phyloP scores from a whole-genome alignment of 331 rosid species.

The Cydonia oblonga region DNA sequence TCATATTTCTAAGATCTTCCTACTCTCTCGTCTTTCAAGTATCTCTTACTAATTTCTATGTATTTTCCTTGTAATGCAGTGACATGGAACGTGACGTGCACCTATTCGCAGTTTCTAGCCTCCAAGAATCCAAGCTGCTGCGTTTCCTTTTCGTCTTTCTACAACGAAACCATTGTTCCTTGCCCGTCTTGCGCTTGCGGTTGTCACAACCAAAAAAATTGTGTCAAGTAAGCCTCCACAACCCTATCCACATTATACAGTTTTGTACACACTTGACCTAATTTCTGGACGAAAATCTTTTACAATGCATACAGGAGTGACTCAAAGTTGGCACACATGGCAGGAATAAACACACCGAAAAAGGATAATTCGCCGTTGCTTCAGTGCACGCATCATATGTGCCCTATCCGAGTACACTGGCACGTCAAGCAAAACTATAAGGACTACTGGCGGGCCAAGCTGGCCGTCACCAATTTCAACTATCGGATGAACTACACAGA shows the following conservation, averaged over 20 bases:
- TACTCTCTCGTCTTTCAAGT: not conserved
- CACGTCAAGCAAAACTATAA: conserved; percentile 60
- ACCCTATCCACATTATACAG: not conserved
- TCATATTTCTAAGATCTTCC: not conserved
- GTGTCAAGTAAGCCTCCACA: conserved; percentile 45
- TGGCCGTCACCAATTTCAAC: conserved; percentile 61
- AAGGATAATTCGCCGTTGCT: conserved; percentile 52
- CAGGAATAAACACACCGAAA: conserved; percentile 21
- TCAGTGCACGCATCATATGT: conserved; percentile 75
- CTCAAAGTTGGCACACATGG: conserved; percentile 39
- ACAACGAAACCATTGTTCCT: conserved; percentile 51
- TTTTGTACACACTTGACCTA: not conserved
- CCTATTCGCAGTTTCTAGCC: conserved; percentile 64
- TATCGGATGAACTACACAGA: conserved; percentile 49
- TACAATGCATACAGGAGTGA: conserved; percentile 30
- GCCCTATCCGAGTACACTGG: conserved; percentile 77
- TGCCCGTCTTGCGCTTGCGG: conserved; percentile 78
- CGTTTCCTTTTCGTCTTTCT: conserved; percentile 60
- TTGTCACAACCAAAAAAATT: conserved; percentile 43
- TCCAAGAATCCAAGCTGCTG: conserved; percentile 60
- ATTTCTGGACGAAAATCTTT: not conserved
- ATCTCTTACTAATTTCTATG: not conserved
- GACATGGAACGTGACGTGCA: conserved; percentile 76
- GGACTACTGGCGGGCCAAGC: conserved; percentile 72
- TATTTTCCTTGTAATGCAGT: conserved; percentile 23